Conservation (phyloP, 148 eudicot species). For the Silene latifolia region DNA sequence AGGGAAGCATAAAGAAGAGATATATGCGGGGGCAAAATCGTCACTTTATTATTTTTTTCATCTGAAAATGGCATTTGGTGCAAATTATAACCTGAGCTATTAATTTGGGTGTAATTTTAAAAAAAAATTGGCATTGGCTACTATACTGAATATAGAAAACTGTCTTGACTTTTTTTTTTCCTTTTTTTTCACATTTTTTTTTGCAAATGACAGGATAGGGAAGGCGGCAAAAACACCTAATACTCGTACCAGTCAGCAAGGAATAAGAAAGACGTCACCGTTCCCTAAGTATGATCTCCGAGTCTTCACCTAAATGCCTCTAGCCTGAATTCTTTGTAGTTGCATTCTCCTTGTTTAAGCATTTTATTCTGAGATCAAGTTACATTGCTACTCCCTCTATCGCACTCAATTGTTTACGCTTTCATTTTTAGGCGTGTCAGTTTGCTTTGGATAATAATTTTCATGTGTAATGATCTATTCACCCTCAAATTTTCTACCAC, state of each 20-base stretch:
- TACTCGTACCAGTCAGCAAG: conserved; percentile 43
- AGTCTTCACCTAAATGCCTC: neutral
- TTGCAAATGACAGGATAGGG: conserved; percentile 33
- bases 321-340: neutral
- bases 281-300: conserved; percentile 47
- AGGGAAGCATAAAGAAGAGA: no score
- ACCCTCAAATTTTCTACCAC: no score
- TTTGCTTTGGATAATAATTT: no score
- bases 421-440: no score
- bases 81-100: no score
- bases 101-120: no score
- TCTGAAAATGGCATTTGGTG: no score
- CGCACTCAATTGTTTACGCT: no score
- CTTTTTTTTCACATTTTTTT: neutral
- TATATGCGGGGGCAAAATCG: no score
- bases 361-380: neutral
- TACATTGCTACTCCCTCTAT: neutral
- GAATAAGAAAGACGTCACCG: conserved; percentile 40
- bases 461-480: no score
- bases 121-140: neutral
- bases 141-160: neutral
- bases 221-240: conserved; percentile 45
- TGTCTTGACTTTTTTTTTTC: no score
- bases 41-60: no score
- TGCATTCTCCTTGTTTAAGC: neutral